Base-by-base conservation (phyloP, 768 basidiomycete species). In the Kockovaella imperatae region DNA sequence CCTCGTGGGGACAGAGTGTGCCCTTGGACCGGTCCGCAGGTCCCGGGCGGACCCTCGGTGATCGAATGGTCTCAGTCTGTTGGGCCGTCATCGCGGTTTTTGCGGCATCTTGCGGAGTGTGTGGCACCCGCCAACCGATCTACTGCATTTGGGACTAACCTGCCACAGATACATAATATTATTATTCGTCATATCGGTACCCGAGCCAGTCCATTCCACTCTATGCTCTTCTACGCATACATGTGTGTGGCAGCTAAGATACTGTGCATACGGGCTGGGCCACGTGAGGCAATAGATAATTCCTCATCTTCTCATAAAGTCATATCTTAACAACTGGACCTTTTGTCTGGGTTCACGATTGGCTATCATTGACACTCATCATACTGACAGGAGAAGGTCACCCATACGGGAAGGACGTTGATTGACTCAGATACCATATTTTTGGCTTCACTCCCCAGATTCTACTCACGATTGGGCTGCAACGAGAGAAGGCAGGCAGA, bases 181-280 rank as follows among this genome's bases (percentile, higher is more conserved):
- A 67, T 73, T 3, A 76, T 82, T 23, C 79, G 86, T 8, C 78
- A 78, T 0, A 84, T 89, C 30, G 87, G 87, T 0, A 81, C 77
- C 49, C 76, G 82, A 4, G 86, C 86, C 1, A 82, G 84, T 55
- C 75, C 86, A 0, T 67, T 87, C 48, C 87, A 91, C 64, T 74
- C 78, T 2, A 75, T 88, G 57, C 70, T 76, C 0, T 86, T 79
- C 45, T 87, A 83, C 66, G 80, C 83, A 1, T 64, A 76, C 6
- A 74, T 78, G 54, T 82, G 78, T 43, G 76, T 81, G 6, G 25
- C 10, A 5, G 40, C 28, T 6, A n/a, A n/a, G n/a, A n/a, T n/a
- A n/a, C n/a, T n/a, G n/a, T n/a, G n/a, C n/a, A n/a, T n/a, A n/a
- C n/a, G n/a, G n/a, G n/a, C n/a, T n/a, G n/a, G n/a, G n/a, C n/a